Conservation (phyloP, 164 flowering plant genomes). For the Sextonia rubra region DNA sequence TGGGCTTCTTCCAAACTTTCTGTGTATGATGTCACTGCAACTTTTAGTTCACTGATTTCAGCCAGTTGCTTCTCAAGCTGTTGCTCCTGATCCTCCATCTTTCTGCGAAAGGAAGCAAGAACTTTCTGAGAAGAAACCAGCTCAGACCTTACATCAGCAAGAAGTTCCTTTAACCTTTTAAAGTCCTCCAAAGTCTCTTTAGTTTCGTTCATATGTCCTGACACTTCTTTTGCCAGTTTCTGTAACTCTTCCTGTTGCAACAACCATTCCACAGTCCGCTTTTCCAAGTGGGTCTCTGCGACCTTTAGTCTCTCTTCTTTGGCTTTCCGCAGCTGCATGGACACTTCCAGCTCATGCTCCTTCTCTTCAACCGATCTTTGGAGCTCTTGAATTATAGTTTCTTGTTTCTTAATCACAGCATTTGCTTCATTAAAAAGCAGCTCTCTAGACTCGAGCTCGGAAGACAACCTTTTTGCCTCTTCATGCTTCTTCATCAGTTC, state of each 20-base stretch:
- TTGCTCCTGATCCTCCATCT: slow-evolving; percentile 62
- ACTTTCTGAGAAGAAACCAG: slow-evolving; percentile 66
- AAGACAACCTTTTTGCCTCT: slow-evolving; percentile 35
- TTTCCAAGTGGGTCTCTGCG: slow-evolving; percentile 61
- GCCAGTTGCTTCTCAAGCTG: slow-evolving; percentile 46
- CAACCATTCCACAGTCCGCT: slow-evolving; percentile 62
- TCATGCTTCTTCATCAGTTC: slow-evolving; percentile 47
- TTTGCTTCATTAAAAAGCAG: slow-evolving; percentile 53
- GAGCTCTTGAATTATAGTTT: slow-evolving; percentile 50
- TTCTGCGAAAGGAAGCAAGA: slow-evolving; percentile 49
- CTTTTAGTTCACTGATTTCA: slow-evolving; percentile 62
- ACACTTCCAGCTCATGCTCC: slow-evolving; percentile 49
- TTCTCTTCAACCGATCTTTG: slow-evolving; percentile 37
- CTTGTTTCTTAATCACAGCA: slow-evolving; percentile 57
- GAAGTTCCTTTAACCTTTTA: slow-evolving; percentile 59
- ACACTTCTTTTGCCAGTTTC: slow-evolving; percentile 41
- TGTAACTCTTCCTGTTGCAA: slow-evolving; percentile 54
- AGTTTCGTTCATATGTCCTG: slow-evolving; percentile 33
- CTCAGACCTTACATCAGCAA: slow-evolving; percentile 68
- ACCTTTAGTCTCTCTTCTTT: slow-evolving; percentile 58
- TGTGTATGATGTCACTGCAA: slow-evolving; percentile 40
- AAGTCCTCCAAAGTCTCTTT: slow-evolving; percentile 50
- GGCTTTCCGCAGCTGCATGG: slow-evolving; percentile 26
- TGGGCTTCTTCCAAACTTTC: slow-evolving; percentile 55
- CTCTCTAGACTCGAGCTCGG: slow-evolving; percentile 44